Conservation (phyloP, 73 alveolate genomes). For the Tetrahymena thermophila region DNA sequence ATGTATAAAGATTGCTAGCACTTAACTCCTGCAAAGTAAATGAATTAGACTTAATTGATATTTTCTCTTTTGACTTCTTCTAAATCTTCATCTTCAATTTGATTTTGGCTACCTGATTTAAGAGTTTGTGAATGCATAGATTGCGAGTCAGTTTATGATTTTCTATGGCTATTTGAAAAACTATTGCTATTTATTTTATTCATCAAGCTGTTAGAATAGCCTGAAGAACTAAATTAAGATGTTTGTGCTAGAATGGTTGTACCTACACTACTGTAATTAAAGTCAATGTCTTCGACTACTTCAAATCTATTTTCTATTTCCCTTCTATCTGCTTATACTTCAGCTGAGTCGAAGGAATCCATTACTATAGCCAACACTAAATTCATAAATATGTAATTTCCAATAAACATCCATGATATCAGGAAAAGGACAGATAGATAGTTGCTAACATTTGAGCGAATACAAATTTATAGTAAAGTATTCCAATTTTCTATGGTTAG, state of each 20-base stretch:
- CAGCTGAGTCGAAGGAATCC: constrained; percentile 76
- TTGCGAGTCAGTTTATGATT: neutral
- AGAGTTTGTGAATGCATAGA: neutral
- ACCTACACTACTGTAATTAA: constrained; percentile 20
- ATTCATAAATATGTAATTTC: constrained; percentile 90
- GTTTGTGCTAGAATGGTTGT: constrained; percentile 9
- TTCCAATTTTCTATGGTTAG: constrained; percentile 81
- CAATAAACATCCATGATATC: constrained; percentile 88
- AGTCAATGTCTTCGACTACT: constrained; percentile 7
- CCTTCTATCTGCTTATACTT: constrained; percentile 8
- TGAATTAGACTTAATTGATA: neutral
- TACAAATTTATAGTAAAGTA: constrained; percentile 41
- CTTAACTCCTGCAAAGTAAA: constrained; percentile 14
- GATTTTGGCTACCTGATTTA: neutral
- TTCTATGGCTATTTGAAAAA: neutral
- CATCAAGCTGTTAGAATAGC: neutral
- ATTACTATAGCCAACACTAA: constrained; percentile 86
- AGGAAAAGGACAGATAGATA: constrained; percentile 61
- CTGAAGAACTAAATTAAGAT: constrained; percentile 32
- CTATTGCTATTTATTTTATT: neutral
- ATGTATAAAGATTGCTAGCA: constrained; percentile 14
- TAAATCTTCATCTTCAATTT: constrained; percentile 20
- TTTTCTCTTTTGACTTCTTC: constrained; percentile 3
- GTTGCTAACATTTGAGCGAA: constrained; percentile 17
- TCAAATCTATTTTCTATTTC: neutral